phyloP scores from a whole-genome alignment of 768 basidiomycete genomes.

The Tremella yokohamensis region DNA sequence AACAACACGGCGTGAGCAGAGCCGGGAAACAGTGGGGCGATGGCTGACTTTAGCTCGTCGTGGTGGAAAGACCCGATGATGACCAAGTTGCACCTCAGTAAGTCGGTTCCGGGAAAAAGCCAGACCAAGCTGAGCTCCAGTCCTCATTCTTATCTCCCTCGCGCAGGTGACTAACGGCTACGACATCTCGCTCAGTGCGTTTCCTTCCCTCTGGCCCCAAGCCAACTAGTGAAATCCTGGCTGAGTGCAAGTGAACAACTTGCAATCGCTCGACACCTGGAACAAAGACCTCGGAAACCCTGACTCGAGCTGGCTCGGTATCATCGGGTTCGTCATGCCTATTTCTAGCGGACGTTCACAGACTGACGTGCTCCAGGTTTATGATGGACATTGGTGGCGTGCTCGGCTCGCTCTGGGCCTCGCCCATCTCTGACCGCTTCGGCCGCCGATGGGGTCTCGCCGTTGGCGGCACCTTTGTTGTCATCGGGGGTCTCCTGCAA shows the following conservation, averaged over 20 bases:
- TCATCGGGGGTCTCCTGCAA: neutral
- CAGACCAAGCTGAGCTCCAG: too few relatives aligned
- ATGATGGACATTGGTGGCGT: constrained; percentile 16
- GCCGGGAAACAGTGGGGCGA: too few relatives aligned
- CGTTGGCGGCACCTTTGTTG: neutral
- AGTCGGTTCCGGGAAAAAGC: neutral
- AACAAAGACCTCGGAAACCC: neutral
- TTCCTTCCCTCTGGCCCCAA: neutral
- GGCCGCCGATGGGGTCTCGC: constrained; percentile 43
- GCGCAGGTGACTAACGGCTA: neutral
- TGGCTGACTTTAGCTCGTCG: neutral
- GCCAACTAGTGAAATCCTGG: too few relatives aligned
- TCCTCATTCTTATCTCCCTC: neutral
- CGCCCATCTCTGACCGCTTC: constrained; percentile 24
- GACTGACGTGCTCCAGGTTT: too few relatives aligned
- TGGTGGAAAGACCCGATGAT: constrained; percentile 14
- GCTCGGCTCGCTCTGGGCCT: constrained; percentile 22
- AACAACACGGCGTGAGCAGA: constrained; percentile 5
- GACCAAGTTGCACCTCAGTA: neutral
- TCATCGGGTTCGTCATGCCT: neutral
- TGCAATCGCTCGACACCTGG: neutral
- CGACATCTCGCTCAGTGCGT: neutral
- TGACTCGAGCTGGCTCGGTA: neutral
- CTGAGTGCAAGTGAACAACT: neutral
- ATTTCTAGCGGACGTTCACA: too few relatives aligned